Conservation (phyloP, 306 rosid species). For the Sphenostylis stenocarpa region DNA sequence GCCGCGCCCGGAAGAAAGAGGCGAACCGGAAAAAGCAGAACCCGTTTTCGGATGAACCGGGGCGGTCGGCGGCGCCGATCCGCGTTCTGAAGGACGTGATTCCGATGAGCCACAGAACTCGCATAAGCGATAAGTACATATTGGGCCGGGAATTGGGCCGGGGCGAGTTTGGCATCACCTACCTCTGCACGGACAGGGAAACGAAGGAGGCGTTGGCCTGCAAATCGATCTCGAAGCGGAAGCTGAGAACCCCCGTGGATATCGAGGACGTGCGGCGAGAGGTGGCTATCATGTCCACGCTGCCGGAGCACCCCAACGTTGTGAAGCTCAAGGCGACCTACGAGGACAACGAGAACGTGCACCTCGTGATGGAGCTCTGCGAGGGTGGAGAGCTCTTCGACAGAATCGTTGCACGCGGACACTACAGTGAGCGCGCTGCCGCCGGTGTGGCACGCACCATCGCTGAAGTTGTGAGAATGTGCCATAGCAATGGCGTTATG, state of each 20-base stretch:
- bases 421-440: constrained; percentile 74
- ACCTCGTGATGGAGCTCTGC: constrained; percentile 79
- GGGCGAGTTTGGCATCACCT: constrained; percentile 89
- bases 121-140: constrained; percentile 80
- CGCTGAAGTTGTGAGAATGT: constrained; percentile 78
- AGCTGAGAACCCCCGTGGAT: constrained; percentile 76
- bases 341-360: constrained; percentile 74
- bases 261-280: constrained; percentile 73
- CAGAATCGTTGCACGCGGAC: constrained; percentile 67
- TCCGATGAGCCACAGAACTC: constrained; percentile 67
- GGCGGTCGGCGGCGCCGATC: constrained; percentile 67
- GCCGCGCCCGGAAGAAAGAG: constrained; percentile 37
- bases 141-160: constrained; percentile 85
- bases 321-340: constrained; percentile 67
- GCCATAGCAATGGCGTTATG: constrained; percentile 76
- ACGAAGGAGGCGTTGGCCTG: constrained; percentile 75
- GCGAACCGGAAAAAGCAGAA: constrained; percentile 38
- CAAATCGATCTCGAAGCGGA: constrained; percentile 84
- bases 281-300: constrained; percentile 69
- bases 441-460: constrained; percentile 56
- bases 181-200: constrained; percentile 77
- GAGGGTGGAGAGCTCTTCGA: constrained; percentile 77
- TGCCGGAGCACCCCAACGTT: constrained; percentile 74
- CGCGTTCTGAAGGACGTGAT: constrained; percentile 77
- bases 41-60: constrained; percentile 37